Evolutionary conservation across 1,284 basidiomycete species (phyloP).

Genomic region (Kalmanozyma brasiliensis): DNA sequence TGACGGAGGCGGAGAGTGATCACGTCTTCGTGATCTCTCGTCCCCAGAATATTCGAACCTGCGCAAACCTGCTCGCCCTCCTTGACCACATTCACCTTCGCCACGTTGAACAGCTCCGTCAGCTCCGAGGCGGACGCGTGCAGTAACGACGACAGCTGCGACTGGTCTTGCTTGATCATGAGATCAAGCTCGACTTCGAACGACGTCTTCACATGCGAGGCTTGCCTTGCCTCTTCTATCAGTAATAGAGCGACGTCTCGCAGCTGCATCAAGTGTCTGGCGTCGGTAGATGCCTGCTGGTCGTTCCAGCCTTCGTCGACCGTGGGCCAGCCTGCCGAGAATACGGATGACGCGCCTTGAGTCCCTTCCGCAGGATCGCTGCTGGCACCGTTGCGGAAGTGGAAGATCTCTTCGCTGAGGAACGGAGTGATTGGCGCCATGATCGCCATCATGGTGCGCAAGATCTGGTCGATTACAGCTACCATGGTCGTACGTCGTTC

Average conservation of each 20-base stretch:
- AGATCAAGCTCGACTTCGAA: conserved; percentile 54
- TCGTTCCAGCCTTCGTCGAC: conserved; percentile 40
- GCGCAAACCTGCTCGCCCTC: not conserved
- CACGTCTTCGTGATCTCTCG: conserved; percentile 3
- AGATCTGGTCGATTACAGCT: conserved; percentile 79
- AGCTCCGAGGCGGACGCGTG: conserved; percentile 19
- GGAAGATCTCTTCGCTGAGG: conserved; percentile 88
- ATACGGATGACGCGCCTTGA: conserved; percentile 44
- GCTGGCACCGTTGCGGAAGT: conserved; percentile 66
- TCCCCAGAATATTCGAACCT: not conserved
- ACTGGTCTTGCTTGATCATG: conserved; percentile 1
- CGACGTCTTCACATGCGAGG: conserved; percentile 41
- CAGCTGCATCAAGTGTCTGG: conserved; percentile 32
- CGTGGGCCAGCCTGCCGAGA: conserved; percentile 54
- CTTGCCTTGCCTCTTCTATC: conserved; percentile 52
- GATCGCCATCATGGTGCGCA: conserved; percentile 77
- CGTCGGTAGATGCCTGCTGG: conserved; percentile 12
- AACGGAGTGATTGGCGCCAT: conserved; percentile 90
- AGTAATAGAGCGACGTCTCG: conserved; percentile 36
- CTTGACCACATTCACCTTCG: conserved; percentile 40
- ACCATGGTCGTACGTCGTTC: conserved; percentile 75
- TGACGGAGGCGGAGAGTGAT: conserved; percentile 36
- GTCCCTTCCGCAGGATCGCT: conserved; percentile 45
- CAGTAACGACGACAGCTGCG: conserved; percentile 3
- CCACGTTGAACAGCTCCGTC: conserved; percentile 52